These are phyloP conservation scores for Triangularia verruculosa DNA, from an alignment of 2,329 filamentous ascomycete species.

Conservation along the genomic window DNA sequence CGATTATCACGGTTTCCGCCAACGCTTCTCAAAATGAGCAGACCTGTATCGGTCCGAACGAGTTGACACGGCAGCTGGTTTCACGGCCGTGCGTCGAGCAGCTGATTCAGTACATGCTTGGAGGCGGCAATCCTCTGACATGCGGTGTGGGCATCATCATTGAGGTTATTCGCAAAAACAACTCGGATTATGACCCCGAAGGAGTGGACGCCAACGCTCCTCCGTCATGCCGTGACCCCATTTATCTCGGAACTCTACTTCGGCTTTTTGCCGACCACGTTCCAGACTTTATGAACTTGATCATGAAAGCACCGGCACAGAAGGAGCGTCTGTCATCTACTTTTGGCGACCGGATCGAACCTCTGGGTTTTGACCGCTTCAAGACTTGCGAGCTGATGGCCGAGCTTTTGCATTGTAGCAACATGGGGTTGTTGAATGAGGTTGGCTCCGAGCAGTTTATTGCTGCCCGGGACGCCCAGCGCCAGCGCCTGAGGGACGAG, in stretches of 20 bases:
- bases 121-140: constrained; percentile 88
- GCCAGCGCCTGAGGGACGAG: constrained; percentile 73
- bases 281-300: constrained; percentile 88
- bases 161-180: constrained; percentile 98
- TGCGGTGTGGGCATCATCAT: constrained; percentile 97
- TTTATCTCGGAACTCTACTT: constrained; percentile 88
- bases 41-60: constrained; percentile 97
- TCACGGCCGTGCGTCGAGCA: constrained; percentile 79
- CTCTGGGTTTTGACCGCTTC: constrained; percentile 94
- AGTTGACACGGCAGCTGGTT: constrained; percentile 90
- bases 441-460: constrained; percentile 86
- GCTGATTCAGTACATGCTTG: constrained; percentile 88
- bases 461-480: constrained; percentile 72
- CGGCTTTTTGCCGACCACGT: constrained; percentile 87
- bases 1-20: constrained; percentile 97
- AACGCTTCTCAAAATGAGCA: constrained; percentile 98
- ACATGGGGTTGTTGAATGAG: constrained; percentile 96
- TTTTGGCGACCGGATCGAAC: constrained; percentile 87
- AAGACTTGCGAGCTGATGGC: constrained; percentile 99
- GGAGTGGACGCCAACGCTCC: constrained; percentile 74
- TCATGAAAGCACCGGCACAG: constrained; percentile 72
- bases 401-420: constrained; percentile 93
- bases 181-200: constrained; percentile 96
- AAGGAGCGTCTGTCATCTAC: constrained; percentile 77
- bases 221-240: constrained; percentile 85